A percentile compares a stretch with the other conserved stretches of the same genome.
phyloP scores from a whole-genome alignment of 2,329 filamentous ascomycete genomes.

The Immersiporthe knoxdaviesiana region DNA sequence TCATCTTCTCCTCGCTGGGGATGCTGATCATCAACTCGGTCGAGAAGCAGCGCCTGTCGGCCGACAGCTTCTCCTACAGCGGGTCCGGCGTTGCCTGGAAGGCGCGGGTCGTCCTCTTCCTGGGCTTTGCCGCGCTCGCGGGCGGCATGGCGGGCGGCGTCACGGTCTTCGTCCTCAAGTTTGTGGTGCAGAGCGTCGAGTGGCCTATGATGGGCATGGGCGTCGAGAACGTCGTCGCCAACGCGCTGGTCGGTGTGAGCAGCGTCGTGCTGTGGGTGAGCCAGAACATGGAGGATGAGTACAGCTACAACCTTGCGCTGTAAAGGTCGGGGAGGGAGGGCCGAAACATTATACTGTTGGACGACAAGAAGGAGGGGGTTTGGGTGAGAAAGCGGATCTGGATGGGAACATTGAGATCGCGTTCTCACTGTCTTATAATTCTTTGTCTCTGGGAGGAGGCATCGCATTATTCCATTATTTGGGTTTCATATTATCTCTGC shows the following conservation, averaged over 20 bases:
- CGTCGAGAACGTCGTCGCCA: conserved; percentile 67
- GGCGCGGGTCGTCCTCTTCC: conserved; percentile 68
- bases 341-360: background rate
- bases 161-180: conserved; percentile 70
- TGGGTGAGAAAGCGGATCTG: background rate
- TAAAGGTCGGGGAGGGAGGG: no score
- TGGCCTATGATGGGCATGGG: conserved; percentile 68
- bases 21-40: conserved; percentile 75
- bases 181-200: conserved; percentile 57
- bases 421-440: background rate
- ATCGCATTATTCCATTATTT: background rate
- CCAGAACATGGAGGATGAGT: conserved; percentile 76
- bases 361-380: background rate
- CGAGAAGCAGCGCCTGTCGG: conserved; percentile 66
- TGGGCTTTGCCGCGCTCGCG: conserved; percentile 67
- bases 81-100: conserved; percentile 69
- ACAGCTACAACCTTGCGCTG: conserved; percentile 68
- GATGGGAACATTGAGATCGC: background rate
- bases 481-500: background rate
- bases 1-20: conserved; percentile 68
- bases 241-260: conserved; percentile 65
- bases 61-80: conserved; percentile 65
- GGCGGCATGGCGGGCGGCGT: conserved; percentile 71
- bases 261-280: conserved; percentile 69
- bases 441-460: background rate